A percentile compares a stretch with the other conserved stretches of the same genome.
phyloP scores from a whole-genome alignment of 202 grass and related monocot species.

The Panicum virgatum region DNA sequence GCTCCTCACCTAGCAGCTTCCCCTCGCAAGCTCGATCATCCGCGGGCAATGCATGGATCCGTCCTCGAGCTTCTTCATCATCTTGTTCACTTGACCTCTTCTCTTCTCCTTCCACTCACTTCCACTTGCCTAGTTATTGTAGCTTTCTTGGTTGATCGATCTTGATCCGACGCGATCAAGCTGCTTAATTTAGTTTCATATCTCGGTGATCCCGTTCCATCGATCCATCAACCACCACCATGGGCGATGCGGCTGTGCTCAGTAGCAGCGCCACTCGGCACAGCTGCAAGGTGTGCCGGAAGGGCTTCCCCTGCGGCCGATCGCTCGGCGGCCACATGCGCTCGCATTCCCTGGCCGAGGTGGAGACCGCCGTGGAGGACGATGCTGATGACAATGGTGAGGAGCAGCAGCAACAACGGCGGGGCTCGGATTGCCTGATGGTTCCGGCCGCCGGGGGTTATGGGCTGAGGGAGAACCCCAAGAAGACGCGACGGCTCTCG shows the following conservation, averaged over 20 bases:
- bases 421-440: background rate
- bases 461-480: constrained; percentile 57
- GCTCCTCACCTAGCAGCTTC: constrained; percentile 20
- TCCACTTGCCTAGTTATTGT: background rate
- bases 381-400: background rate
- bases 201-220: constrained; percentile 17
- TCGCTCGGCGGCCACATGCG: constrained; percentile 72
- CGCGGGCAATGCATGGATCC: background rate
- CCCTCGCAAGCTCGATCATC: constrained; percentile 27
- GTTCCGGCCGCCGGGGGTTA: constrained; percentile 34
- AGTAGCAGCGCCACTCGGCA: constrained; percentile 29
- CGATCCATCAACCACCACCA: background rate
- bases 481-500: constrained; percentile 52
- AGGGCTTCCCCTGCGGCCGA: constrained; percentile 58
- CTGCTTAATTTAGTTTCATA: background rate
- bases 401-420: background rate
- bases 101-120: constrained; percentile 26
- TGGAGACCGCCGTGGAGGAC: background rate
- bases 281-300: constrained; percentile 63
- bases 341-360: constrained; percentile 50
- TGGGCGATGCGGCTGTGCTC: constrained; percentile 34
- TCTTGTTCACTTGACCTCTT: constrained; percentile 42
- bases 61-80: constrained; percentile 8
- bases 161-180: constrained; percentile 18
- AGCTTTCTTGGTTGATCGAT: background rate